Percentiles rank a stretch among this genome's conserved stretches.
These are phyloP conservation scores for Ceratorhiza oryzae-sativae DNA, from an alignment of 1,284 basidiomycete species.

Conservation along the genomic window DNA sequence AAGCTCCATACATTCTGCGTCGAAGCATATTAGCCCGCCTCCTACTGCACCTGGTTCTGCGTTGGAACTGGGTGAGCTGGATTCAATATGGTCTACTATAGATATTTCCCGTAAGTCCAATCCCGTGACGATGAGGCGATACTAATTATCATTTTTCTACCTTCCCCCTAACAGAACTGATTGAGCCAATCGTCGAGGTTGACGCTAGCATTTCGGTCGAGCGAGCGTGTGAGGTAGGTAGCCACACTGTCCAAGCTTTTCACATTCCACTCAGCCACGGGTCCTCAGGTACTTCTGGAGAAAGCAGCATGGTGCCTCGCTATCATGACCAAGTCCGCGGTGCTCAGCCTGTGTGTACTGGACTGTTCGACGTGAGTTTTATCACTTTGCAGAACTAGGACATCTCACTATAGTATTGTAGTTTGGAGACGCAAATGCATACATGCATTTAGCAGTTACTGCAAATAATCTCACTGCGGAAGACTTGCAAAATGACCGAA, in stretches of 20 bases:
- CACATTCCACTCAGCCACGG: constrained; percentile 14
- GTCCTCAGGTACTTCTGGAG: constrained; percentile 63
- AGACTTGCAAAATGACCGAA: constrained; percentile 64
- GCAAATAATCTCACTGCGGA: constrained; percentile 68
- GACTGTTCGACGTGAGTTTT: constrained; percentile 73
- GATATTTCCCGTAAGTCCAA: constrained; percentile 38
- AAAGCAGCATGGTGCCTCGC: constrained; percentile 69
- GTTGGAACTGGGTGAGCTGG: constrained; percentile 34
- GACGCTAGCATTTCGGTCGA: constrained; percentile 74
- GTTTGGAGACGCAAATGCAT: constrained; percentile 84
- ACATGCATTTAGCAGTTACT: constrained; percentile 78
- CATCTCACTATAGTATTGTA: constrained; percentile 47
- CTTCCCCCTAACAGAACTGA: constrained; percentile 21
- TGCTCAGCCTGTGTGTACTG: constrained; percentile 55
- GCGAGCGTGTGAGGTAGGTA: constrained; percentile 75
- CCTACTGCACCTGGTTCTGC: constrained; percentile 1
- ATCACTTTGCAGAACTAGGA: constrained; percentile 3
- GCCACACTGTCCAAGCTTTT: neutral
- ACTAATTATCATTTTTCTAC: too few relatives aligned
- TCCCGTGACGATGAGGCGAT: too few relatives aligned
- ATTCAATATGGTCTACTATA: constrained; percentile 22
- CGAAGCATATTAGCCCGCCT: constrained; percentile 35
- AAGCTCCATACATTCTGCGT: constrained; percentile 33
- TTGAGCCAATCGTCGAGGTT: constrained; percentile 50
- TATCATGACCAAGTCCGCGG: constrained; percentile 56